Base-by-base conservation (phyloP, 2,329 filamentous ascomycete species). In the Dactylella cylindrospora region DNA sequence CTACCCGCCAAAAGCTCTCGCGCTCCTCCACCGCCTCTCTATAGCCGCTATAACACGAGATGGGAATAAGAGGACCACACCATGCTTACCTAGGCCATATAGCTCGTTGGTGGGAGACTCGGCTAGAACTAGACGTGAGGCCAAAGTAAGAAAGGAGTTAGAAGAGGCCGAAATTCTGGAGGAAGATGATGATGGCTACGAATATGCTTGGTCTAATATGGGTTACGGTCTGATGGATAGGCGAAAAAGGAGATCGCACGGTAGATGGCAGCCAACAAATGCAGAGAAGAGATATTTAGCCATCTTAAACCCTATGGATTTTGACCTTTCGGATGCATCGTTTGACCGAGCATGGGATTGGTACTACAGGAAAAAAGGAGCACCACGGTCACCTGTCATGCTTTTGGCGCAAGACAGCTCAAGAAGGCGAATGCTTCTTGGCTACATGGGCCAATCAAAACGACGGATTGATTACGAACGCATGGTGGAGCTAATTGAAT, bases 1-100 rank as follows among this genome's bases (percentile, higher is more conserved):
- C 38, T 75, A 75, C 52, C 74, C 74, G 26, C 65, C 70, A 39
- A 70, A 71, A n/a, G 73, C 73, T 19, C 66, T 73, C 8, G 70
- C 69, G 15, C 69, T 73, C 47, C 65, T 75, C 39, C 69, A 71
- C 33, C 68, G 70, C 20, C 50, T 68, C 25, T 60, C 66, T 5
- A n/a, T 40, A 17, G 38, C 39, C 25, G 29, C 41, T 41, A 13
- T 33, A 22, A 33, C 26, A 36, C 35, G 35, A 17, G 52, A 39
- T 28, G 26, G 46, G 31, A 15, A 35, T 47, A 35, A 29, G 46
- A 44, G 43, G 5, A 53, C 65, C 38, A 47, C 29, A n/a, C 60
- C 57, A 39, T 50, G 52, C 7, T 66, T 41, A 22, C 67, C 70
- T 52, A 68, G 72, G 44, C 65, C 69, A 13, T 74, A 72, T 59